Conservation (phyloP, 164 flowering plant species). For the Taxillus chinensis region DNA sequence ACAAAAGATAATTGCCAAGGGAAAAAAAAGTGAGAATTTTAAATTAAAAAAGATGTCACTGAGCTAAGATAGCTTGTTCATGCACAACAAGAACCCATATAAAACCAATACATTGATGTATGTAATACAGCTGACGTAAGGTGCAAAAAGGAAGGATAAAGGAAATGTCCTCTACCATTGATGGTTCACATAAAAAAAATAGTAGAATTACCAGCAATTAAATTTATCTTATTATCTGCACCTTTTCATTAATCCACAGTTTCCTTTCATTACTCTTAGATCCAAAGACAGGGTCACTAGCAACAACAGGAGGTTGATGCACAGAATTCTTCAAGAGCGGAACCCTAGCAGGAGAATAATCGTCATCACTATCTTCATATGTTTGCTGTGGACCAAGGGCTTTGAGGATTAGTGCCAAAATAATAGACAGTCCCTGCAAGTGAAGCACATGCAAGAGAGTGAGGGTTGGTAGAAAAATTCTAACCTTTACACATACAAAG, state of each 20-base stretch:
- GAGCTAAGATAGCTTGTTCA: no score
- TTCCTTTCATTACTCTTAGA: conserved; percentile 39
- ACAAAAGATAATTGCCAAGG: no score
- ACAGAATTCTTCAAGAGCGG: conserved; percentile 45
- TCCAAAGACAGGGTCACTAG: conserved; percentile 33
- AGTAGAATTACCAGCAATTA: neutral
- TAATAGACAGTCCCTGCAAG: conserved; percentile 51
- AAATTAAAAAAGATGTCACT: no score
- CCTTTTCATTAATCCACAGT: conserved; percentile 36
- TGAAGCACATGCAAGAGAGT: neutral
- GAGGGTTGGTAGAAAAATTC: no score
- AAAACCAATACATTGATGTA: no score
- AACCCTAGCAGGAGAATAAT: conserved; percentile 41
- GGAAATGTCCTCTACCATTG: no score
- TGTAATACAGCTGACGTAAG: no score
- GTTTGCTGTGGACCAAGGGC: conserved; percentile 61
- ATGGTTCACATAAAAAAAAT: no score
- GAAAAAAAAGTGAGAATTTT: no score
- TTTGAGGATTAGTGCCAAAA: conserved; percentile 64
- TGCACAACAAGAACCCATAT: no score
- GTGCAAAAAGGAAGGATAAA: no score
- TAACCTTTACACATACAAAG: no score
- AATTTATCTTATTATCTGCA: conserved; percentile 4
- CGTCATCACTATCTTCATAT: conserved; percentile 73
- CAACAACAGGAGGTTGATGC: conserved; percentile 35